Base-by-base conservation (phyloP, 306 rosid genomes). In the Vigna reflexopilosa region DNA sequence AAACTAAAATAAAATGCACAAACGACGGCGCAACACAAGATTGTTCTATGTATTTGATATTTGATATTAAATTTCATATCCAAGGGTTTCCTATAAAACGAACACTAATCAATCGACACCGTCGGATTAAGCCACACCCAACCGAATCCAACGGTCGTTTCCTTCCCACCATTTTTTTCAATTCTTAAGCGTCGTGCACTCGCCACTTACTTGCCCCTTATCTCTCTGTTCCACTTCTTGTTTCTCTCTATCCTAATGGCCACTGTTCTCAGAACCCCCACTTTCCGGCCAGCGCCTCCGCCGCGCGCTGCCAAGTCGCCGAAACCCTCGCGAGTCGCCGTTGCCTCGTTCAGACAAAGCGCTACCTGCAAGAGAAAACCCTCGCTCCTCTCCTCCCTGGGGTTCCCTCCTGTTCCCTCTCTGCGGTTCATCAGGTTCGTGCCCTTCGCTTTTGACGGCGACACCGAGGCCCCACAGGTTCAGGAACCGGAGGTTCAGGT, bases 381-480 rank as follows among this genome's bases (percentile, higher is more conserved):
- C 67, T 85, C 70, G 16, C 75, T 70, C 36, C 32, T 79, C 47
- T 47, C 49, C 72, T 64, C 85, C 50, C 89, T 83, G 30, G 82
- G 81, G 50, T 75, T 83, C 56, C 26, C 83, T 50, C 45, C 76
- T 42, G 34, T 78, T 67, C 80, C 85, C 5, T 75, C 90, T 8
- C 70, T 55, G 7, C 88, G 86, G 40, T 83, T 88, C 71, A 83
- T 56, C 36, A 90, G 81, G 70, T 79, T 90, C 42, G 77, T 72
- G 1, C 85, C 89, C n/a, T 86, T 77, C 64, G 89, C 91, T 57
- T 85, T 83, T 34, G 70, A 51, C 49, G 90, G 89, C 0, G 96
- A 90, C 45, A 52, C 89, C 6, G 91, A 87, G 44, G 78, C 87
- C 4, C 87, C 87, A 3, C 87, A 74, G 49, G 87, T 83, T 85